Percentiles rank a stretch among this genome's conserved stretches.
These are phyloP conservation scores for Sclerotinia trifoliorum DNA, from an alignment of 2,329 filamentous ascomycete species.

Conservation along the genomic window DNA sequence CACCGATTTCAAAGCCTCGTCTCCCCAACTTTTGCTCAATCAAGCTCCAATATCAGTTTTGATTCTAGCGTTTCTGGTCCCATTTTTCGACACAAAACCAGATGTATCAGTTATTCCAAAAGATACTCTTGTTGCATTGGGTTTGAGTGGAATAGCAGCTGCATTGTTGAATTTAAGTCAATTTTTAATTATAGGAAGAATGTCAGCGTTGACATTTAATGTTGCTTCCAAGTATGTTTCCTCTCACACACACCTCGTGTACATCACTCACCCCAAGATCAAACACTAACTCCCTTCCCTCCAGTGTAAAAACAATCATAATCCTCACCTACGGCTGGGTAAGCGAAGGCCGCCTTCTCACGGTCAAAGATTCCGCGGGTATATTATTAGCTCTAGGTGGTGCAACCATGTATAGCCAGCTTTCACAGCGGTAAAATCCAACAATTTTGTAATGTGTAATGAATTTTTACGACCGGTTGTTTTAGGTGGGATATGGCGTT, in stretches of 20 bases:
- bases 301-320: constrained; percentile 48
- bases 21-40: constrained; percentile 47
- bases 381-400: constrained; percentile 47
- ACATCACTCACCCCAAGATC: background rate
- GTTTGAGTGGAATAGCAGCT: constrained; percentile 46
- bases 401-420: constrained; percentile 47
- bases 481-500: background rate
- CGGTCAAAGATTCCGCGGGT: constrained; percentile 43
- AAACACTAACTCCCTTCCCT: constrained; percentile 20
- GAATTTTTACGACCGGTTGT: background rate
- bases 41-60: constrained; percentile 48
- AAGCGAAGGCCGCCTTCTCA: constrained; percentile 45
- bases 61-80: constrained; percentile 45
- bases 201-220: constrained; percentile 39
- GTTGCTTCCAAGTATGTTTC: constrained; percentile 37
- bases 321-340: constrained; percentile 48
- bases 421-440: constrained; percentile 32
- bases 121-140: constrained; percentile 44
- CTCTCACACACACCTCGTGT: no score
- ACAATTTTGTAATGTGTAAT: background rate
- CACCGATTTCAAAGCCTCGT: constrained; percentile 45
- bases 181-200: constrained; percentile 42
- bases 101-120: constrained; percentile 40
- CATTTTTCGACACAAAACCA: constrained; percentile 44
- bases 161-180: constrained; percentile 43